Conservation (phyloP, 2,329 filamentous ascomycete species). For the Calonectria henricotiae region DNA sequence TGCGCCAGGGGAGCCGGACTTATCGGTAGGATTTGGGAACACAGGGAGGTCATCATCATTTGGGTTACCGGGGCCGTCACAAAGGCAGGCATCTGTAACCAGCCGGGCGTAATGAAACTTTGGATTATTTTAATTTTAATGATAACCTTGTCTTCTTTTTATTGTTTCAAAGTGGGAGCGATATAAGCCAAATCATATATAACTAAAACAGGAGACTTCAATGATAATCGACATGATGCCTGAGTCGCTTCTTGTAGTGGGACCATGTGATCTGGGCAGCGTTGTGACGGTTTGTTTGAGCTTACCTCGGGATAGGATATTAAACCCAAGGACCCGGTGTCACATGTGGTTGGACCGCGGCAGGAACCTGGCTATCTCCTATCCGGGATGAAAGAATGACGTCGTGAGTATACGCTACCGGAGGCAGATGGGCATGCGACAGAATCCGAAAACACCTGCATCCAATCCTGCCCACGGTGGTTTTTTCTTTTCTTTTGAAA, state of each 20-base stretch:
- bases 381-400: slow-evolving; percentile 25
- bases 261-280: not conserved
- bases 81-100: slow-evolving; percentile 65
- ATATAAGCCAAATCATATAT: not conserved
- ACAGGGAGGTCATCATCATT: slow-evolving; percentile 64
- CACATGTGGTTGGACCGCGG: slow-evolving; percentile 15
- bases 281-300: not conserved
- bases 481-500: not conserved
- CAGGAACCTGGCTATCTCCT: not conserved
- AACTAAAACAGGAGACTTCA: not conserved
- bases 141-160: not conserved
- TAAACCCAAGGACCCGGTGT: not conserved
- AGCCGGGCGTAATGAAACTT: slow-evolving; percentile 62
- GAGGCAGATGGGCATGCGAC: not conserved
- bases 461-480: not conserved
- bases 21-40: slow-evolving; percentile 58
- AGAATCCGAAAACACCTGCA: not conserved
- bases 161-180: slow-evolving; percentile 1
- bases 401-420: slow-evolving; percentile 21
- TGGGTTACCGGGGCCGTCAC: slow-evolving; percentile 60
- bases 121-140: not conserved
- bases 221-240: slow-evolving; percentile 11
- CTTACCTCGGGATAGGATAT: slow-evolving; percentile 8
- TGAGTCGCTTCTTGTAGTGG: not conserved
- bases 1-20: slow-evolving; percentile 73